Conservation (phyloP, 176 grass and related monocot genomes). For the Areca catechu region DNA sequence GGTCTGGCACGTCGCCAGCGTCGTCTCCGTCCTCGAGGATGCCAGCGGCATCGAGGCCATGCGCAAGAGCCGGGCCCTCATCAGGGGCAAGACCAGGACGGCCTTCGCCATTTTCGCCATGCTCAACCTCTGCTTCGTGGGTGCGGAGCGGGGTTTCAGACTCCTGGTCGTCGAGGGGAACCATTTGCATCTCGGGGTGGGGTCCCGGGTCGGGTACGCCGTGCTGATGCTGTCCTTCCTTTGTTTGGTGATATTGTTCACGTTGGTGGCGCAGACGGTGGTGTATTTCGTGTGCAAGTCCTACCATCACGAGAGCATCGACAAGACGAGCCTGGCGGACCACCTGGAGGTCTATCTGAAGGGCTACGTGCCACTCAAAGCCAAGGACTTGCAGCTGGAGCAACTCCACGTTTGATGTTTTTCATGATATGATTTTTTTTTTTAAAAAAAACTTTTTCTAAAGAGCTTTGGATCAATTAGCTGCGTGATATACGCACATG, state of each 20-base stretch:
- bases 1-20: constrained; percentile 86
- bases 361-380: constrained; percentile 75
- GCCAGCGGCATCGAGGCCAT: constrained; percentile 68
- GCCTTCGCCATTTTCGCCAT: constrained; percentile 28
- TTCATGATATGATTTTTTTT: background rate
- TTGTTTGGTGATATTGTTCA: constrained; percentile 53
- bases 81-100: constrained; percentile 44
- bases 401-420: constrained; percentile 45
- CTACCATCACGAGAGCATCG: constrained; percentile 89
- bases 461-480: no score
- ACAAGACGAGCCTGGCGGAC: constrained; percentile 70
- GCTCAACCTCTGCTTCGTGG: constrained; percentile 35
- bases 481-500: no score
- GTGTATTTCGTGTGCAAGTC: constrained; percentile 91
- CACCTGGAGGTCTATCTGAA: constrained; percentile 88
- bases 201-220: constrained; percentile 6
- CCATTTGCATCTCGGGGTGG: background rate
- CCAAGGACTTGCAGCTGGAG: constrained; percentile 77
- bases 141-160: constrained; percentile 48
- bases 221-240: constrained; percentile 34
- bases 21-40: constrained; percentile 85
- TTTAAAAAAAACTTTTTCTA: no score
- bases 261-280: constrained; percentile 70
- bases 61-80: constrained; percentile 59
- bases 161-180: constrained; percentile 30